Base-by-base conservation (phyloP, 371 early-diverging fungal genomes). In the Enterocytospora artemiae region DNA sequence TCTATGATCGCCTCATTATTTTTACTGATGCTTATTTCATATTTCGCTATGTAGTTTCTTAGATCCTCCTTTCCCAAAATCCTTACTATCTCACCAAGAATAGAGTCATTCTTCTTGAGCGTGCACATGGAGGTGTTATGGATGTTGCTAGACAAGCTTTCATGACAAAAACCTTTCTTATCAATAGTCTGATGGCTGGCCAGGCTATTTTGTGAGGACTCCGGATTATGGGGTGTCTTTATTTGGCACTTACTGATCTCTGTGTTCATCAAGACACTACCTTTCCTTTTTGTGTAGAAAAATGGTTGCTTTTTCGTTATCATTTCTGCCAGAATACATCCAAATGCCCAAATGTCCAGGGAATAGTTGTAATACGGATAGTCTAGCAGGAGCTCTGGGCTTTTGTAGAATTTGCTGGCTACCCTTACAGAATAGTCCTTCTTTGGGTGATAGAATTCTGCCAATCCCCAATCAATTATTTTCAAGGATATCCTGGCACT, bases 401-500 rank as follows among this genome's bases (percentile, higher is more conserved):
- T 93, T 79, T 98, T 98, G 78, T 91, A 98, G 82, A 90, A 94
- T 68, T 93, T 82, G 36, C 91, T 92, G 20, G 96, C 96, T 4
- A 98, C 96, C 49, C 95, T 84, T 32, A 96, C 95, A 70, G 91
- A 95, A 81, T 94, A 96, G 63, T 88, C 87, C 37, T 87, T 89
- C 34, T 88, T 88, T 28, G 95, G 91, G 67, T 93, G 91, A 81
- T 95, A 96, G 69, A 94, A 96, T 78, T 98, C 99, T 20, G 99
- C 99, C 52, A 96, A 81, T 31, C 99, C 99, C 94, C 96, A 98
- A 82, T 98, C 99, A 69, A 96, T 95, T 67, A 96, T 82, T 39
- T 91, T 86, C 43, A 91, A 76, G 85, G 87, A 73, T 16, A 69
- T 39, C 4, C 82, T 83, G n/a, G n/a, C 2, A n/a, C 24, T 14